phyloP scores from a whole-genome alignment of 306 rosid genomes.

The Arachis stenosperma region DNA sequence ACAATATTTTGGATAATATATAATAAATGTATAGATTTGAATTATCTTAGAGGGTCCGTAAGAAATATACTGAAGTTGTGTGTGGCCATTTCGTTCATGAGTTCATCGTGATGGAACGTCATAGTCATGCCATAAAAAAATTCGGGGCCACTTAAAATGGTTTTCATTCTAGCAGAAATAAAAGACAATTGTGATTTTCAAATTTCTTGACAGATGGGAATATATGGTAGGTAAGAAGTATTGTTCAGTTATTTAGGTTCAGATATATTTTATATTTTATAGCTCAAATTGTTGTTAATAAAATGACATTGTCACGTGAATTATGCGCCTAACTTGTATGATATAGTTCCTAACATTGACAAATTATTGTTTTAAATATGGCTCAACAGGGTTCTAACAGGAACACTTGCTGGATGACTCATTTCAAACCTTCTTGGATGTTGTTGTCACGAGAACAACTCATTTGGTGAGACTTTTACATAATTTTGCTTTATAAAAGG shows the following conservation, averaged over 20 bases:
- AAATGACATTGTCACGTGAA: conserved; percentile 41
- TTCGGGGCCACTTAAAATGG: conserved; percentile 30
- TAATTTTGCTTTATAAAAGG: conserved; percentile 21
- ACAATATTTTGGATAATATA: too few species aligned
- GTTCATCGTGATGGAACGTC: conserved; percentile 7
- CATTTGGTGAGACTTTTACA: conserved; percentile 26
- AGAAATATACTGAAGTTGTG: neutral
- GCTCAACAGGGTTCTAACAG: conserved; percentile 23
- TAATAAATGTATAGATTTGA: too few species aligned
- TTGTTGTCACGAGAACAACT: conserved; percentile 36
- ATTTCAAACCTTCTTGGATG: conserved; percentile 19
- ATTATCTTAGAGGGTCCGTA: too few species aligned
- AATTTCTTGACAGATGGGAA: conserved; percentile 29
- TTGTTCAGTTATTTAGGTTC: conserved; percentile 34
- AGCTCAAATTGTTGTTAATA: conserved; percentile 12
- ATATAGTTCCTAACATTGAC: conserved; percentile 38
- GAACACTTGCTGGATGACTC: conserved; percentile 32
- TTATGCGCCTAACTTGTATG: conserved; percentile 37
- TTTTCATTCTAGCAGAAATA: conserved; percentile 9
- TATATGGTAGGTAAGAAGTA: conserved; percentile 42
- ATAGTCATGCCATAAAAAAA: conserved; percentile 9
- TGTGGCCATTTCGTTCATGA: neutral
- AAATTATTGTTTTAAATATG: conserved; percentile 35
- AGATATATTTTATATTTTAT: neutral
- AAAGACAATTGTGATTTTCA: neutral